Percentiles rank a stretch among this genome's conserved stretches.
phyloP scores from a whole-genome alignment of 116 monocot genomes.

The Posidonia oceanica region DNA sequence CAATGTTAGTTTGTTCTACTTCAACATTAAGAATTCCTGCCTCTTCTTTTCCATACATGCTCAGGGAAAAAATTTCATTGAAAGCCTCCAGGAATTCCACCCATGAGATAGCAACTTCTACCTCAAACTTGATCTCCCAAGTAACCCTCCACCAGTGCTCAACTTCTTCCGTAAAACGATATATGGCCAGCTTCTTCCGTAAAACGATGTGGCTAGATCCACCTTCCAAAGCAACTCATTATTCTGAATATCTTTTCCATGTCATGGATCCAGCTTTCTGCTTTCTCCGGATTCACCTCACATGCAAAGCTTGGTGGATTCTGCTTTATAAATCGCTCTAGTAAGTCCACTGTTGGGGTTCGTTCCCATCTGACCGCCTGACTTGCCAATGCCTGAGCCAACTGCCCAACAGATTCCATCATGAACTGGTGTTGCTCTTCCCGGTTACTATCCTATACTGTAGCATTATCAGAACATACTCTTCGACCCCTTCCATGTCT shows the following conservation, averaged over 20 bases:
- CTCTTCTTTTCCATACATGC: not conserved
- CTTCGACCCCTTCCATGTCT: no score
- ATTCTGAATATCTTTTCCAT: not conserved
- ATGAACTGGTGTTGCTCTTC: no score
- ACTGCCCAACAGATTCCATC: no score
- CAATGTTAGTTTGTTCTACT: not conserved
- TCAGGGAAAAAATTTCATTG: not conserved
- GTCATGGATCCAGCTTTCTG: not conserved
- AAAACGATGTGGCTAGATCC: not conserved
- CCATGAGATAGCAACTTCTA: no score
- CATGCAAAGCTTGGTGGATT: not conserved
- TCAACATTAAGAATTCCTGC: not conserved
- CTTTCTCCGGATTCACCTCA: not conserved
- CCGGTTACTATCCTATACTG: no score
- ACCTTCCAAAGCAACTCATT: not conserved
- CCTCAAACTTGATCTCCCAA: not conserved
- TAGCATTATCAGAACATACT: no score
- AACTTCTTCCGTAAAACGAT: not conserved
- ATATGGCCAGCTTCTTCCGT: not conserved
- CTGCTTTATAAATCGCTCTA: not conserved
- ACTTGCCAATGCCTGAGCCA: no score
- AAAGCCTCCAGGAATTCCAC: no score
- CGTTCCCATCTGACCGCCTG: no score
- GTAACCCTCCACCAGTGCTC: not conserved
- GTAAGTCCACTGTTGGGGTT: no score